Base-by-base conservation (phyloP, 2,329 filamentous ascomycete genomes). In the Trichoderma sp. region DNA sequence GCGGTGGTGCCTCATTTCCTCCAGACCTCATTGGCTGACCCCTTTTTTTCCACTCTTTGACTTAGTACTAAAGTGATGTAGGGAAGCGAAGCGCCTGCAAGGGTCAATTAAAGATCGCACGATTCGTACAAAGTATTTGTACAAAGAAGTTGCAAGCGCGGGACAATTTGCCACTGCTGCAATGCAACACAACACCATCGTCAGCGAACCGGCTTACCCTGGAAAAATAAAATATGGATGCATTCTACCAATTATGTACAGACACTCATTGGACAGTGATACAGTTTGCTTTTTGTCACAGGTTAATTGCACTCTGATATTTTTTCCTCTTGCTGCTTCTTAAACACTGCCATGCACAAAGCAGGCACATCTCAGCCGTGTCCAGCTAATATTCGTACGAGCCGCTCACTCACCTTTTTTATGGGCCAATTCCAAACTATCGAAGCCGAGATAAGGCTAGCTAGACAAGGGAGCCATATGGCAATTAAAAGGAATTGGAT, bases 381-480 rank as follows among this genome's bases (percentile, higher is more conserved):
- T 53, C 47, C 9, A 53, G 47, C 21, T 53, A 51, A 51, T 51
- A 7, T 21, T 14, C n/a, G 47, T 24, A 21, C 36, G n/a, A 47
- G 61, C 26, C 15, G 11, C 9, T 5, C 28, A 64, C 15, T 64
- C 61, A 64, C n/a, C 61, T 21, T 39, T 39, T 67, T 28, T 28
- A 39, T 67, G 64, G 64, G 64, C 47, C 43, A 28, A 2, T 30
- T 57, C 30, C 15, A 39, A 34, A 67, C 64, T 57, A 67, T 67
- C 30, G 64, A 57, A 7, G 24, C 32, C 64, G 21, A 24, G 26
- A 67, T 36, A 67, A n/a, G 64, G 30, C 47, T 57, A 67, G 64
- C 64, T 39, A 36, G 63, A 21, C 64, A 24, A 39, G 64, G 64
- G 64, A 67, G 43, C 64, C 64, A 67, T 67, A 67, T 67, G 64